Conservation (phyloP, 768 basidiomycete genomes). For the Crassisporium funariophilum region DNA sequence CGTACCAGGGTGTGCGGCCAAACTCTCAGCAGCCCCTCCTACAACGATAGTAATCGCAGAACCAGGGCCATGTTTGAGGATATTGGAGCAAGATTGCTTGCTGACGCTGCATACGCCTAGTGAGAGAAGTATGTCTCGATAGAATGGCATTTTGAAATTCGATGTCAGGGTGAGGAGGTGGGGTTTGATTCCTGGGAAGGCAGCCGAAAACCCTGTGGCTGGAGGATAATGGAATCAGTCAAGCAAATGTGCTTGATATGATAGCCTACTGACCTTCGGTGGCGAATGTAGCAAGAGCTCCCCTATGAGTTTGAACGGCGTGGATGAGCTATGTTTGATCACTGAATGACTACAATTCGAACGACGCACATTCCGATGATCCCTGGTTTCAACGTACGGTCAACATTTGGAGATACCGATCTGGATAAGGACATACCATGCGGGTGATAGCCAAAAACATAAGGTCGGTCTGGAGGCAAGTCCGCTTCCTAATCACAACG, state of each 20-base stretch:
- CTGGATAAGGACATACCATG: conserved; percentile 63
- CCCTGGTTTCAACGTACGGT: conserved; percentile 44
- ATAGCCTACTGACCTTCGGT: conserved; percentile 73
- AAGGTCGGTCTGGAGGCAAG: conserved; percentile 87
- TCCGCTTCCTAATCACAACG: conserved; percentile 70
- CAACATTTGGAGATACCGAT: not conserved
- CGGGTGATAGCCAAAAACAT: conserved; percentile 98
- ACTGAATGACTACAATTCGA: not conserved
- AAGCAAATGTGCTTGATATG: conserved; percentile 5
- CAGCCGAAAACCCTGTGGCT: conserved; percentile 89
- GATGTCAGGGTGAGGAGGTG: conserved; percentile 89
- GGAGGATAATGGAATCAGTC: conserved; percentile 4
- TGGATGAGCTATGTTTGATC: too few relatives aligned
- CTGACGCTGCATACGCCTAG: conserved; percentile 94
- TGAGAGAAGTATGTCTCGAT: conserved; percentile 86
- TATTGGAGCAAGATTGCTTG: conserved; percentile 87
- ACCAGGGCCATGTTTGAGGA: conserved; percentile 64
- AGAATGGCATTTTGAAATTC: conserved; percentile 92
- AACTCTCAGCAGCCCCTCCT: conserved; percentile 93
- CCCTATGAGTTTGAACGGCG: conserved; percentile 64
- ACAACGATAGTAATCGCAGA: conserved; percentile 92
- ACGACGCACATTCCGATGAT: conserved; percentile 93
- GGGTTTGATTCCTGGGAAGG: conserved; percentile 89
- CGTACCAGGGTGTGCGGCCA: conserved; percentile 96
- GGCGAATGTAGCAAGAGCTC: conserved; percentile 93